Evolutionary conservation across 2,329 filamentous ascomycete species (phyloP), one percentile per base, ranked within the genome.

Genomic region (Dothideomycetes sp.): DNA sequence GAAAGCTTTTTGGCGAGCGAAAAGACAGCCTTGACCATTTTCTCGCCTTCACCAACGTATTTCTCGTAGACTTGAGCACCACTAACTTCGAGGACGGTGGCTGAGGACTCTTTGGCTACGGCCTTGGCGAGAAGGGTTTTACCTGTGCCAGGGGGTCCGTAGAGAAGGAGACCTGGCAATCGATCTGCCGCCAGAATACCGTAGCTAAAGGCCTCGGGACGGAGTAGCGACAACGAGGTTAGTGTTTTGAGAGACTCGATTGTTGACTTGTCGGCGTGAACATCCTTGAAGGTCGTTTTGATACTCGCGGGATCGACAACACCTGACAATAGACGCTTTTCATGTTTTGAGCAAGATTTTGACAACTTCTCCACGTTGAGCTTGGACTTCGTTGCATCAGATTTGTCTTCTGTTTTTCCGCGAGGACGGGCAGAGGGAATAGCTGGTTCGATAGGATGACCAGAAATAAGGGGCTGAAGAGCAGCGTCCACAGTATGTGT

Each of bases 1-100:
- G 37, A 40, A 6, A 95, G 74, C 61, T 94, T 94, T 63, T 86
- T 86, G 4, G 91, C 91, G 0, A 96, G 70, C 1, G 78, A 82
- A 64, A 98, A 98, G 28, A 96, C 80, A 0, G 89, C 89, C 38
- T 82, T 81, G 40, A 96, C 84, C 56, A 94, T 94, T 71, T 96
- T 96, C 65, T 98, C 91, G 45, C 84, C 84, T 60, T 96, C 87
- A 16, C 91, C 91, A 3, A 96, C 85, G 61, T 85, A 96, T 75
- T 93, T 96, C 59, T 95, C 85, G 61, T 94, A 93, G 51, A 98
- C 84, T 49, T 86, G 85, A 2, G 86, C 87, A 3, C 86, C 89
- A 49, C 81, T 88, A 29, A 96, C 78, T 61, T 96, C 88, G 27
- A 98, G 68, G 20, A 81, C 73, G 0, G 73, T 78, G 3, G 82